Percentiles rank a stretch among this genome's conserved stretches.
Evolutionary conservation across 495 filamentous ascomycete species (phyloP).

Genomic region (Lepraria neglecta): DNA sequence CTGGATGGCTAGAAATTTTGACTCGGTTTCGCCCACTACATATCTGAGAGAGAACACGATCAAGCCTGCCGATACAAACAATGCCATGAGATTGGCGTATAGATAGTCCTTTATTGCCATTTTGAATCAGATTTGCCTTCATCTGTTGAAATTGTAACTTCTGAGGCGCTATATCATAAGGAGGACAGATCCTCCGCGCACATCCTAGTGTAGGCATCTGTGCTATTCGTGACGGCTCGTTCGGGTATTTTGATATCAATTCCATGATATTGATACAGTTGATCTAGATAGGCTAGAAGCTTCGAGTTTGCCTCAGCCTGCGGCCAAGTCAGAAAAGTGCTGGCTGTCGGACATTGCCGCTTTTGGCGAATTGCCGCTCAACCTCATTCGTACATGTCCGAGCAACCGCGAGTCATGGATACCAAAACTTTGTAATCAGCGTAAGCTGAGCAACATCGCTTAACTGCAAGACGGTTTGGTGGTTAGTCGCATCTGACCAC

Average conservation of each 20-base stretch:
- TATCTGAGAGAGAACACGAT: slow-evolving; percentile 5
- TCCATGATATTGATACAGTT: not conserved
- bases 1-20: not conserved
- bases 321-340: slow-evolving; percentile 2
- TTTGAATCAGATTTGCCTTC: not conserved
- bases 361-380: slow-evolving; percentile 5
- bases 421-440: not conserved
- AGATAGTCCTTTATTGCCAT: slow-evolving; percentile 5
- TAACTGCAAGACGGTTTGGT: not conserved
- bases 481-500: not conserved
- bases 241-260: not conserved
- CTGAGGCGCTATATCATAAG: not conserved
- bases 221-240: not conserved
- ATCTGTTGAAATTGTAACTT: not conserved
- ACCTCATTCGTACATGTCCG: slow-evolving; percentile 2
- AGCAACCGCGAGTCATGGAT: not conserved
- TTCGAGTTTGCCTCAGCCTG: slow-evolving; percentile 4
- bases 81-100: slow-evolving; percentile 8
- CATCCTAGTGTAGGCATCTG: not conserved
- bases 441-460: not conserved
- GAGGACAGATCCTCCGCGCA: not conserved
- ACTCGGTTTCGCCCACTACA: not conserved
- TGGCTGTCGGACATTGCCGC: slow-evolving; percentile 4
- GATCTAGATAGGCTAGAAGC: slow-evolving; percentile 2
- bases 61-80: slow-evolving; percentile 4